Base-by-base conservation (phyloP, 352 stramenopile genomes). In the Chrysophaeum taylorii region DNA sequence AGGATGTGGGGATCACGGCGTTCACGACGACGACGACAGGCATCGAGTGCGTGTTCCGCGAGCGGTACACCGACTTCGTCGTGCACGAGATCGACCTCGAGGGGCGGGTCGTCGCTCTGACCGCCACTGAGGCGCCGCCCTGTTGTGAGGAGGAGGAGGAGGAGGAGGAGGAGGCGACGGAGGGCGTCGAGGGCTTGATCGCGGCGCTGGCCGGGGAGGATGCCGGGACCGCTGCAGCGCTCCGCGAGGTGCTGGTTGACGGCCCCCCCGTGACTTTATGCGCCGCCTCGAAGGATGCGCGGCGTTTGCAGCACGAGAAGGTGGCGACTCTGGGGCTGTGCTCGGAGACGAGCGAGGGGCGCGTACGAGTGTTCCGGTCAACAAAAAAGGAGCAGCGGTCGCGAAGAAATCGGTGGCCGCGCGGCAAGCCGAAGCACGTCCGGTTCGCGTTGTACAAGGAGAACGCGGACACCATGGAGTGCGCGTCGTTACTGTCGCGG, bases 361-460 rank as follows among this genome's bases (percentile, higher is more conserved):
- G n/a, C n/a, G n/a, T n/a, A n/a, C n/a, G n/a, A n/a, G n/a, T n/a
- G n/a, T n/a, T n/a, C n/a, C n/a, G 36, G 41, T 70, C 39, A 72
- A 71, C 64, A 68, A 78, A 67, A 9, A 73, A 74, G 48, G 70
- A 72, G 31, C 53, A 38, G 29, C 74, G 76, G 48, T 70, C 68
- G 35, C 29, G 50, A n/a, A n/a, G n/a, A n/a, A n/a, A n/a, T n/a
- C n/a, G n/a, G 9, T 84, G 81, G 75, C 83, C 78, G 43, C 45
- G 67, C 83, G 87, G 86, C 2, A 83, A 74, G 42, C 78, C 78
- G 29, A 54, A 97, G 61, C 97, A 89, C 76, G 77, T 97, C 38
- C 82, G 88, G 71, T 97, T 98, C 80, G 87, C 96, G 31, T 75
- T 98, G 1, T 97, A 97, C 84, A 97, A 97, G 74, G 89, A 94